Percentiles rank a stretch among this genome's conserved stretches.
Conservation (phyloP, 2,329 filamentous ascomycete species). For the Clarireedia sp. region DNA sequence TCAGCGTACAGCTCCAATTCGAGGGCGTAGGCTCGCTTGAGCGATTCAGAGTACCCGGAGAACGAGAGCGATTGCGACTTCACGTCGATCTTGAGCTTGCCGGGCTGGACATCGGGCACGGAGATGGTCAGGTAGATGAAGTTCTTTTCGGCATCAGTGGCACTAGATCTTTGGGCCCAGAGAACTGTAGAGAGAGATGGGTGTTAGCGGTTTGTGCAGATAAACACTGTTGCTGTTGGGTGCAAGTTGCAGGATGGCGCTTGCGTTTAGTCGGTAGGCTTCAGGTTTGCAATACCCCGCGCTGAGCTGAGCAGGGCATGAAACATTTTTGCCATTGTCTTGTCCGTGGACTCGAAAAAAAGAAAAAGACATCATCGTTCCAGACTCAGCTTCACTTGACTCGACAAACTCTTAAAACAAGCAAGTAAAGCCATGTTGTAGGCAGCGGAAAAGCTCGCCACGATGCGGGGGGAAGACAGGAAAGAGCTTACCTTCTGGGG, state of each 20-base stretch:
- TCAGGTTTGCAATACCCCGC: slow-evolving; percentile 4
- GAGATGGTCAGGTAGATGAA: slow-evolving; percentile 89
- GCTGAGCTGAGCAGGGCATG: background rate
- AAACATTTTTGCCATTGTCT: background rate
- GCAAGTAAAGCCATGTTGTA: background rate
- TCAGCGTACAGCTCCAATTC: slow-evolving; percentile 83
- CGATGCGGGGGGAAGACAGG: background rate
- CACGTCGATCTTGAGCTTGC: slow-evolving; percentile 74
- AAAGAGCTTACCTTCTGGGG: slow-evolving; percentile 27
- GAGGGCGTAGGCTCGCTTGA: slow-evolving; percentile 81
- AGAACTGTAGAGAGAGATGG: slow-evolving; percentile 54
- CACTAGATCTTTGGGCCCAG: slow-evolving; percentile 95
- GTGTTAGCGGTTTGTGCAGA: background rate
- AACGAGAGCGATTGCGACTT: slow-evolving; percentile 72
- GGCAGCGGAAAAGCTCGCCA: background rate
- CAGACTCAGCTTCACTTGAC: too few relatives aligned
- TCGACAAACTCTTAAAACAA: too few relatives aligned
- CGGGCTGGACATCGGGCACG: slow-evolving; percentile 73
- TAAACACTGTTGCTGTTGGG: background rate
- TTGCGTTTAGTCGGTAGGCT: slow-evolving; percentile 1
- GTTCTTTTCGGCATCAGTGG: slow-evolving; percentile 75
- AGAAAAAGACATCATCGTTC: too few relatives aligned
- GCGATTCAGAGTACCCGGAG: slow-evolving; percentile 71
- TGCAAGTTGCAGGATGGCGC: background rate
- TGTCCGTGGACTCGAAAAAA: background rate